Base-by-base conservation (phyloP, 2,329 filamentous ascomycete genomes). In the Aspergillus sp. region DNA sequence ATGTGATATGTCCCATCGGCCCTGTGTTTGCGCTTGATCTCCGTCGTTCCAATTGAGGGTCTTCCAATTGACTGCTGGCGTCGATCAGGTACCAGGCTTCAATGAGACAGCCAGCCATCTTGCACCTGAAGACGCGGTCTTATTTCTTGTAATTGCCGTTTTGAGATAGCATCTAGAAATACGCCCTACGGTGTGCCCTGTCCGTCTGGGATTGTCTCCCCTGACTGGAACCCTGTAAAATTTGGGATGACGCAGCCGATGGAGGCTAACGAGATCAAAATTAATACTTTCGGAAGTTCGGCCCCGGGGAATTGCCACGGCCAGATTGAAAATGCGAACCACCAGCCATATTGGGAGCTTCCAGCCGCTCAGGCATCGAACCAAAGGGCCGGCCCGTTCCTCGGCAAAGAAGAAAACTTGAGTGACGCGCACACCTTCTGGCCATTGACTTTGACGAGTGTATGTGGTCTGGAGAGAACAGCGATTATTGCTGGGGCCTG, bases 321-420 rank as follows among this genome's bases (percentile, higher is more conserved):
- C 30, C 39, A 42, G 11, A n/a, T n/a, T n/a, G n/a, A n/a, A n/a
- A 30, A 45, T 45, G 43, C 44, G 17, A 48, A 34, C 17, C 24
- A 32, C 39, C 18, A 36, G 15, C 15, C 34, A 13, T 15, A 13
- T 15, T n/a, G 34, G 34, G 12, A 36, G 34, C 12, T 49, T 36
- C 13, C 43, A 54, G 26, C 45, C 50, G 36, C 45, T 43, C 49
- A 38, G 54, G 13, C 53, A 39, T 43, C 15, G 34, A 50, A 26
- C 6, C 36, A 48, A 54, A 54, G 55, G 55, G 47, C 34, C 55
- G 55, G 55, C 44, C 55, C 55, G 55, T 47, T 57, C 55, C 55
- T 57, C 12, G 50, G n/a, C n/a, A 20, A 53, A 53, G 32, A 57
- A 57, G 13, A 41, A 53, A 30, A 41, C 34, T 17, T 30, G 12